phyloP scores from a whole-genome alignment of 495 filamentous ascomycete genomes.

The Aspergillus bertholletiae region DNA sequence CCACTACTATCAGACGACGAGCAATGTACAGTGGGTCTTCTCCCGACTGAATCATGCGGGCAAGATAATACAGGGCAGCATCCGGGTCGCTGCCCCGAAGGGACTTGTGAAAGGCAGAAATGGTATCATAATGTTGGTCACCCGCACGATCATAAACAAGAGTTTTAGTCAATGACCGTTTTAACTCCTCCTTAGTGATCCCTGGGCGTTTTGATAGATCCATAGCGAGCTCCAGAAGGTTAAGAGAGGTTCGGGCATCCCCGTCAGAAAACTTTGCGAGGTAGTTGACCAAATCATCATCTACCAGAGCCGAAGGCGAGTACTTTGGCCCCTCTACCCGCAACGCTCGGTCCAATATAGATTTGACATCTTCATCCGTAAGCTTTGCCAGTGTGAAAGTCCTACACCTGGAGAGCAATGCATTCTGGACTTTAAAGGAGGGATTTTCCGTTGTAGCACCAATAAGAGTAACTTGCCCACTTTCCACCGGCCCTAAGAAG shows the following conservation, averaged over 20 bases:
- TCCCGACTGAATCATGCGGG: conserved; percentile 92
- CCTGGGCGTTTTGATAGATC: conserved; percentile 50
- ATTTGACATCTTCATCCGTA: conserved; percentile 61
- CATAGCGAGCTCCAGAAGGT: conserved; percentile 85
- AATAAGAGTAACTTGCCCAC: conserved; percentile 85
- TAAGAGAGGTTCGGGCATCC: conserved; percentile 88
- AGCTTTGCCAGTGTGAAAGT: conserved; percentile 83
- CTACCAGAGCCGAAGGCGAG: conserved; percentile 58
- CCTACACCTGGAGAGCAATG: conserved; percentile 82
- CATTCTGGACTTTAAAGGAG: conserved; percentile 87
- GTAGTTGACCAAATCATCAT: conserved; percentile 73
- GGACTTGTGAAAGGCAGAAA: conserved; percentile 95
- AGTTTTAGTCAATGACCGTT: conserved; percentile 78
- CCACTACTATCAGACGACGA: conserved; percentile 84
- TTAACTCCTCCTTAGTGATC: conserved; percentile 64
- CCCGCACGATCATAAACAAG: conserved; percentile 92
- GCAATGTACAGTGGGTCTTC: conserved; percentile 94
- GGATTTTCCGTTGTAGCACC: conserved; percentile 98
- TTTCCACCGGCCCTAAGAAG: conserved; percentile 89
- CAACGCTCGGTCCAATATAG: conserved; percentile 73
- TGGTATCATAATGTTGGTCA: conserved; percentile 93
- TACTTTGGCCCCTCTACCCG: conserved; percentile 54
- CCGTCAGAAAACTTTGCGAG: conserved; percentile 84
- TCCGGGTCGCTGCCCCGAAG: conserved; percentile 83
- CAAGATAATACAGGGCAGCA: conserved; percentile 88